A percentile compares a stretch with the other conserved stretches of the same genome.
phyloP scores from a whole-genome alignment of 805 yeast species.

The Pichia cephalocereana region DNA sequence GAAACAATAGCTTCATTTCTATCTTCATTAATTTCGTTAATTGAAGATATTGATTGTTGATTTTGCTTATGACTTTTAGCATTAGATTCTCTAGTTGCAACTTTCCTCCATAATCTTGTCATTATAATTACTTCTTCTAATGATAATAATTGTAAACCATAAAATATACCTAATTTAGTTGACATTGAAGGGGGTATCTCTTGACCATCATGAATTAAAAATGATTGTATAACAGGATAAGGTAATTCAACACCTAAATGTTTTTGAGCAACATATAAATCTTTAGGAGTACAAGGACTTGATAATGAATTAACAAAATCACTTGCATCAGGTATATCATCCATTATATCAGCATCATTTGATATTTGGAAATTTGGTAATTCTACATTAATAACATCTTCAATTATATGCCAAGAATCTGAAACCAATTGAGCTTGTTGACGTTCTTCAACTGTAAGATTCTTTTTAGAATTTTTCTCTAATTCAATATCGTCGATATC shows the following conservation, averaged over 20 bases:
- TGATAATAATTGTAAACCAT: slow-evolving; percentile 69
- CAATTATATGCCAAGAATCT: slow-evolving; percentile 33
- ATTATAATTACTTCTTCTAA: slow-evolving; percentile 68
- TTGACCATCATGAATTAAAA: slow-evolving; percentile 80
- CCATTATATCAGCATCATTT: slow-evolving; percentile 28
- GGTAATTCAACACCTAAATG: slow-evolving; percentile 69
- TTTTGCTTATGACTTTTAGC: neutral
- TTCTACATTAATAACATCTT: slow-evolving; percentile 58
- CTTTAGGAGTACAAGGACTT: slow-evolving; percentile 60
- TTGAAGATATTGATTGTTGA: neutral
- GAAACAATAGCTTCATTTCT: slow-evolving; percentile 3
- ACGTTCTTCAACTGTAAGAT: slow-evolving; percentile 3
- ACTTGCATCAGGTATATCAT: slow-evolving; percentile 62
- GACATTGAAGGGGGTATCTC: slow-evolving; percentile 58
- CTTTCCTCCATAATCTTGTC: slow-evolving; percentile 76
- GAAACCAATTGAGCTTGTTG: slow-evolving; percentile 8
- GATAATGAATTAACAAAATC: slow-evolving; percentile 34
- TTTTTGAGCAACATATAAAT: slow-evolving; percentile 66
- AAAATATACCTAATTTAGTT: slow-evolving; percentile 60
- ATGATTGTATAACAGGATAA: slow-evolving; percentile 62
- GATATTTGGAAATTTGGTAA: neutral
- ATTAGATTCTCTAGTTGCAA: slow-evolving; percentile 28
- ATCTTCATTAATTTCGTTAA: neutral
- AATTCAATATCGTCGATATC: neutral
- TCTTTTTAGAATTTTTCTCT: neutral